A percentile compares a stretch with the other conserved stretches of the same genome.
These are phyloP conservation scores for Endocalyx cinctus DNA, from an alignment of 2,329 filamentous ascomycete genomes.

Conservation along the genomic window DNA sequence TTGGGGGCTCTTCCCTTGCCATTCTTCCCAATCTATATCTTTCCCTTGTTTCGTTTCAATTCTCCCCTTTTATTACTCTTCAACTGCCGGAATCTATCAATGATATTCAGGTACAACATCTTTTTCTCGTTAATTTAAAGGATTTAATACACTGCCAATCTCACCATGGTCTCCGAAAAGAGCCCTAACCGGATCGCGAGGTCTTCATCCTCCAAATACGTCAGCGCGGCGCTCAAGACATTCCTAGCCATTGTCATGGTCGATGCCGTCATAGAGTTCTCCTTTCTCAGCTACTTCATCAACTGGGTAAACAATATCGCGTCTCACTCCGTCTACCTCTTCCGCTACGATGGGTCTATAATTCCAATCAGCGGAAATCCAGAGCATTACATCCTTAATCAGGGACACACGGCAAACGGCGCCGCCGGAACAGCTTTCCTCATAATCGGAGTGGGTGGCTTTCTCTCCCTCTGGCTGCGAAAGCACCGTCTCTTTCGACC, in stretches of 20 bases:
- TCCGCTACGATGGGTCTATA: slow-evolving; percentile 17
- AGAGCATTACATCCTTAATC: slow-evolving; percentile 29
- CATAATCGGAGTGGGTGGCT: slow-evolving; percentile 28
- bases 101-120: no score
- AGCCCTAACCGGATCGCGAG: no score
- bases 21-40: no score
- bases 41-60: no score
- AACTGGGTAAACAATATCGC: slow-evolving; percentile 31
- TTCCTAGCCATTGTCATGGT: slow-evolving; percentile 29
- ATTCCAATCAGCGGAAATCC: slow-evolving; percentile 27
- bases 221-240: slow-evolving; percentile 17
- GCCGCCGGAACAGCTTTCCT: slow-evolving; percentile 34
- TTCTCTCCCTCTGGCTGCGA: slow-evolving; percentile 26
- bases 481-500: slow-evolving; percentile 9
- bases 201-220: no score
- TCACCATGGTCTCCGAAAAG: no score
- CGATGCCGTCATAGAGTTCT: slow-evolving; percentile 34
- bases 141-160: no score
- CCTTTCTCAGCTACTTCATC: slow-evolving; percentile 34
- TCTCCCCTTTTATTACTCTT: no score
- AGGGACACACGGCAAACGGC: slow-evolving; percentile 37
- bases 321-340: slow-evolving; percentile 18
- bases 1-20: no score
- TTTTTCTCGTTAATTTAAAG: no score
- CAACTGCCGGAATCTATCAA: no score